These are phyloP conservation scores for Globisporangium takayamanum DNA, from an alignment of 352 stramenopile species.

Conservation along the genomic window DNA sequence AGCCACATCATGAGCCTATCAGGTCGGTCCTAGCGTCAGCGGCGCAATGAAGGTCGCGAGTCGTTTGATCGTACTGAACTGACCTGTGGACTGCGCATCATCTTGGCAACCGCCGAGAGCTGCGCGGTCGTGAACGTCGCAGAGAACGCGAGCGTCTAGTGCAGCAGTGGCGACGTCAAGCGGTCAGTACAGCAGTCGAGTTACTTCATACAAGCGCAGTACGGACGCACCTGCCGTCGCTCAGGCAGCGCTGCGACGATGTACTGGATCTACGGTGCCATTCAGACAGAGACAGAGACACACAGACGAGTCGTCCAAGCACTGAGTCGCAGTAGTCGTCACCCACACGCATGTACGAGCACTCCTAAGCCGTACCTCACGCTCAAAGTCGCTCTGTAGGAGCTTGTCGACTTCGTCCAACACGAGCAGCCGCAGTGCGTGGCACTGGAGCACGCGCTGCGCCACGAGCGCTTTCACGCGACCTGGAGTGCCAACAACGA, in stretches of 20 bases:
- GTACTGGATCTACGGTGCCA: slow-evolving; percentile 37
- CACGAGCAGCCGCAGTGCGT: slow-evolving; percentile 51
- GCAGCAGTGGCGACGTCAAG: background rate
- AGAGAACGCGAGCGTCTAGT: slow-evolving; percentile 68
- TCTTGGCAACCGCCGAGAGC: slow-evolving; percentile 29
- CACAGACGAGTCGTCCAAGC: background rate
- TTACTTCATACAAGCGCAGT: too few species aligned
- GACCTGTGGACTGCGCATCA: slow-evolving; percentile 69
- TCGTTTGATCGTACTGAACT: too few species aligned
- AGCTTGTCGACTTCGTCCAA: slow-evolving; percentile 84
- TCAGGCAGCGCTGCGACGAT: slow-evolving; percentile 49
- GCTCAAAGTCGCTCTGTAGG: slow-evolving; percentile 53
- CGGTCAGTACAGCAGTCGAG: background rate
- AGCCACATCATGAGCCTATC: too few species aligned
- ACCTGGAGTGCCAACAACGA: slow-evolving; percentile 68
- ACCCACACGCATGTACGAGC: background rate
- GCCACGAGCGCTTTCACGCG: slow-evolving; percentile 67
- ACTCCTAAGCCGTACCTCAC: slow-evolving; percentile 27
- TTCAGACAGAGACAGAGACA: background rate
- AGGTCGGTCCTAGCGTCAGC: too few species aligned
- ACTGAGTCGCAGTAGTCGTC: background rate
- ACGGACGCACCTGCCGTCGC: slow-evolving; percentile 40
- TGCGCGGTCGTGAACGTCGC: slow-evolving; percentile 74
- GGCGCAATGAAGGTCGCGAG: background rate
- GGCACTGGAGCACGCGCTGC: slow-evolving; percentile 37